Base-by-base conservation (phyloP, 2,329 filamentous ascomycete species). In the Fusarium nelsonii region DNA sequence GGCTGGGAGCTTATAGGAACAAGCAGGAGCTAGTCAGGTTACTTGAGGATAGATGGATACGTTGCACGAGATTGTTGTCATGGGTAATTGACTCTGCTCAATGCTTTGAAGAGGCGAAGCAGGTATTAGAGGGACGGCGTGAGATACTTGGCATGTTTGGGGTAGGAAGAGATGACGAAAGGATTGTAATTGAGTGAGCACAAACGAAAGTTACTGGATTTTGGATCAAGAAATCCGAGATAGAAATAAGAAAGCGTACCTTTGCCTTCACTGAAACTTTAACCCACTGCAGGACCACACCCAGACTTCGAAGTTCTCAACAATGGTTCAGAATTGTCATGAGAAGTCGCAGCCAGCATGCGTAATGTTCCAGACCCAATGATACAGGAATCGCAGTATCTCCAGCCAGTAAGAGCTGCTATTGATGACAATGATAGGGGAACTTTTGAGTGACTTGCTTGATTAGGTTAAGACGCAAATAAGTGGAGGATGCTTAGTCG, bases 61-160 rank as follows among this genome's bases (percentile, higher is more conserved):
- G 44, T 12, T 46, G 58, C 11, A 28, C 10, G 2, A 44, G 48
- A 23, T 8, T 46, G 18, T 12, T 63, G 8, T 34, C 34, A 9
- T 23, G 40, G 16, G 9, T 37, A 3, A 34, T 52, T 12, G 48
- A 63, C 2, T 34, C 59, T 33, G 48, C 36, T 7, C 57, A 56
- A 36, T n/a, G 6, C 8, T 33, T 20, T 10, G n/a, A 30, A 11
- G 58, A 43, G 14, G 18, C 34, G 9, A 48, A n/a, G 20, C 4
- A n/a, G 12, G 32, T n/a, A 8, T 37, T 63, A 2, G 41, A 56
- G 18, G 57, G 41, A 10, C 45, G 59, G 34, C 18, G 20, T 3
- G 40, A 63, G 8, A 33, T 63, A 28, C 26, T 52, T 4, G 37
- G 36, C 12, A 63, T 63, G 30, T 63, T 63, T 37, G 59, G 59